Base-by-base conservation (phyloP, 176 grass and related monocot genomes). In the Pharus latifolius region DNA sequence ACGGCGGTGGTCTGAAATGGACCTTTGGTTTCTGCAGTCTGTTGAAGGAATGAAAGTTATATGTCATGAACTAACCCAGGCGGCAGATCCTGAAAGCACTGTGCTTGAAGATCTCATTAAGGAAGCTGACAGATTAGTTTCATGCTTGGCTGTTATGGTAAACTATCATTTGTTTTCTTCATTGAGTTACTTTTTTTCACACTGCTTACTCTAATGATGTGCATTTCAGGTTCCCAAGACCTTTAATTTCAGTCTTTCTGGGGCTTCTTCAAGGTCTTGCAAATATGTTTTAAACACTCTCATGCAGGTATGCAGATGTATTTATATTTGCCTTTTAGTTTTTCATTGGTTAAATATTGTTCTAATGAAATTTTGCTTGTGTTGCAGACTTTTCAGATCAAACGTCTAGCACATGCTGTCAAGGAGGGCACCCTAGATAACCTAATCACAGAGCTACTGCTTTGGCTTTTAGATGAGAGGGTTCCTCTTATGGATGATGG, bases 41-140 rank as follows among this genome's bases (percentile, higher is more conserved):
- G 95, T 99, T 68, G 95, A 99, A 91, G 95, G 87, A 35, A 99
- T 99, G 95, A 99, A 99, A 77, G 82, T 94, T 55, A 94, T 99
- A 48, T 99, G 95, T 78, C 87, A 99, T 78, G 95, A 99, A 72
- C 53, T 99, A 65, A 94, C 95, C 22, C 95, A 94, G 74, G 78
- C 63, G 4, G 77, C 55, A 58, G 95, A 99, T 16, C 76, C 87
- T 12, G 84, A 94, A 73, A 94, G 82, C 54, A 82, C 72, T 16
- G 63, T 80, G 11, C 83, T 94, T 78, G 95, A 94, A 32, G 95
- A 94, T 72, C 84, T 99, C 38, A 75, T 88, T 55, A 92, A 91
- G 60, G 95, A 99, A 72, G 90, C 95, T 72, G 95, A 99, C 76
- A 91, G 80, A 91, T 81, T 99, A 63, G 90, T 99, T 73, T 94